A percentile compares a stretch with the other conserved stretches of the same genome.
These are phyloP conservation scores for Dipteronia dyeriana DNA, from an alignment of 345 rosid genomes.

Conservation along the genomic window DNA sequence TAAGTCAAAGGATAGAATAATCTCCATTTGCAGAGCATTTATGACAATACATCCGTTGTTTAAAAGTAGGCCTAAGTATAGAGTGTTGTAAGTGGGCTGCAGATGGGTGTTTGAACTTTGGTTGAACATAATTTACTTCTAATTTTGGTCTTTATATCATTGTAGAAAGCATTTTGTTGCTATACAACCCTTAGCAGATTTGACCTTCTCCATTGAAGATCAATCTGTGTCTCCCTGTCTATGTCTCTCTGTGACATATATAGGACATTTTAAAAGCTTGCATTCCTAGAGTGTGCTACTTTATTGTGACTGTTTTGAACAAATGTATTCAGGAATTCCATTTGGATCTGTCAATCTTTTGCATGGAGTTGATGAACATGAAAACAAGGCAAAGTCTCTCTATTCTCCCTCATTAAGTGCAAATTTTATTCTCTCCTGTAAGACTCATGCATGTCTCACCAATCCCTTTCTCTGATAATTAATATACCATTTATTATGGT, in stretches of 20 bases:
- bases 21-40: constrained; percentile 2
- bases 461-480: constrained; percentile 9
- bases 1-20: background rate
- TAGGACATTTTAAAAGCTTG: background rate
- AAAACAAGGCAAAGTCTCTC: constrained; percentile 77
- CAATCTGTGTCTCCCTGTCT: background rate
- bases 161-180: background rate
- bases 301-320: constrained; percentile 22
- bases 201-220: constrained; percentile 11
- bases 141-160: background rate
- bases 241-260: background rate
- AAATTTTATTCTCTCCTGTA: background rate
- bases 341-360: constrained; percentile 92
- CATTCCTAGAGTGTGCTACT: background rate
- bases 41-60: background rate
- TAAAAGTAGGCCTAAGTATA: background rate
- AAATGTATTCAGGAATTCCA: constrained; percentile 72
- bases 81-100: constrained; percentile 4
- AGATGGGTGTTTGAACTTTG: too few species aligned
- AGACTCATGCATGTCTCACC: constrained; percentile 8
- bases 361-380: constrained; percentile 94
- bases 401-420: constrained; percentile 7
- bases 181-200: background rate
- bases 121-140: background rate
- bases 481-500: constrained; percentile 3